Evolutionary conservation across 2,329 filamentous ascomycete species (phyloP).

Genomic region (Diaporthe caulivora): DNA sequence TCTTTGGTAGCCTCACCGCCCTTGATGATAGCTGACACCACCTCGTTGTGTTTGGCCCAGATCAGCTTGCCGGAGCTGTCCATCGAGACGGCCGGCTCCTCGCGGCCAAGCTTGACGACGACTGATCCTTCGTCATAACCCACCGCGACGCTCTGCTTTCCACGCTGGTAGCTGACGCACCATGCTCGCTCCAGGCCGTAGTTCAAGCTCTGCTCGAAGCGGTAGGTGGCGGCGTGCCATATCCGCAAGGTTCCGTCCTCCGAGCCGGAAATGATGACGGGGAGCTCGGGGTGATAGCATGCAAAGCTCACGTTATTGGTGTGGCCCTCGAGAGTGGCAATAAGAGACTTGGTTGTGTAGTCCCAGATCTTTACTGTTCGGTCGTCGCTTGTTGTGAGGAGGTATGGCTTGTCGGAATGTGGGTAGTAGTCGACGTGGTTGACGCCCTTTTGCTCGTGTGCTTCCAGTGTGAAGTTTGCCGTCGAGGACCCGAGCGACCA

Average conservation of each 20-base stretch:
- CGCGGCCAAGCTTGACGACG: slow-evolving; percentile 96
- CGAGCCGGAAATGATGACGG: slow-evolving; percentile 96
- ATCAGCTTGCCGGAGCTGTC: slow-evolving; percentile 95
- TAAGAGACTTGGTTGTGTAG: slow-evolving; percentile 97
- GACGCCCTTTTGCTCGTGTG: slow-evolving; percentile 96
- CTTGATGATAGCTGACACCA: slow-evolving; percentile 95
- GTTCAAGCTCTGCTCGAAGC: slow-evolving; percentile 94
- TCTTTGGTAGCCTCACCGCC: slow-evolving; percentile 90
- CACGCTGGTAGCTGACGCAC: slow-evolving; percentile 97
- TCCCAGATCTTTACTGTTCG: slow-evolving; percentile 99
- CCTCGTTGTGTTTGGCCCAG: slow-evolving; percentile 95
- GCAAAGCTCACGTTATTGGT: slow-evolving; percentile 99
- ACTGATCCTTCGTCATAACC: slow-evolving; percentile 98
- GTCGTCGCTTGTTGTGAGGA: slow-evolving; percentile 73
- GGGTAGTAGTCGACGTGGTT: slow-evolving; percentile 96
- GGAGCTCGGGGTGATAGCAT: slow-evolving; percentile 96
- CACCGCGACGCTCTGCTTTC: slow-evolving; percentile 92
- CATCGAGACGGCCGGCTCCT: slow-evolving; percentile 98
- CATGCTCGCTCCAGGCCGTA: slow-evolving; percentile 96
- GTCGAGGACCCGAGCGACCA: slow-evolving; percentile 96
- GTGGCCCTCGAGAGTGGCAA: slow-evolving; percentile 96
- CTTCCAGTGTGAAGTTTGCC: slow-evolving; percentile 96
- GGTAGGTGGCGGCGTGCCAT: slow-evolving; percentile 98
- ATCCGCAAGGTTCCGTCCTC: slow-evolving; percentile 98
- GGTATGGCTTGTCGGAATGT: slow-evolving; percentile 82